Base-by-base conservation (phyloP, 2,329 filamentous ascomycete genomes). In the Ascochyta clinopodiicola region DNA sequence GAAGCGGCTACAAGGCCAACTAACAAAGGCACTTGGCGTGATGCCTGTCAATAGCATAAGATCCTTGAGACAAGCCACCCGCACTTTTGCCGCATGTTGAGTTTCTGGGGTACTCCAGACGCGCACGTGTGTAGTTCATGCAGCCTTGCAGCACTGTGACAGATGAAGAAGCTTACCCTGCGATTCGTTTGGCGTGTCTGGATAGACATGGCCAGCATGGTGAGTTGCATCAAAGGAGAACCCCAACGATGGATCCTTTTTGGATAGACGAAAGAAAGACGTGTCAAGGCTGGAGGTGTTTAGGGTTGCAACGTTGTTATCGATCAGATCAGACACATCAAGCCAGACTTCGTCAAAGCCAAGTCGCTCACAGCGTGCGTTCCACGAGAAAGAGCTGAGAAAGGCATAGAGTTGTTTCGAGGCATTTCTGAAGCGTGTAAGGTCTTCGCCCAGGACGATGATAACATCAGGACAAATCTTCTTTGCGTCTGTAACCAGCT, bases 291-390 rank as follows among this genome's bases (percentile, higher is more conserved):
- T 81, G 66, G 88, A 80, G 19, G 64, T 75, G 70, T 94, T 96
- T 40, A 97, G 75, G 24, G 91, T 80, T 17, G 81, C 81, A 46
- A 88, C 66, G 70, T 97, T 98, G 79, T 93, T 96, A 38, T 89
- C 84, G 51, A 98, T 80, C 62, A 97, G 87, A 61, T 96, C 91
- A 8, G 91, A 94, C 38, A 94, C 90, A 69, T 98, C 92, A 77
- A 91, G 76, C 69, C 87, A 91, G 54, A 96, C 88, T 80, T 98
- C 95, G 72, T 98, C 95, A 61, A 98, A 91, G 0, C 95, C 94
- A 25, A 98, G 79, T 21, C 89, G 85, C 77, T 98, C 93, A 2
- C 88, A 88, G 58, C 86, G 89, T 31, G 81, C 81, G 59, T 87
- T 91, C 92, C 92, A 97, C 0, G 90, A 88, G 68, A 89, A 88